phyloP scores from a whole-genome alignment of 2,329 filamentous ascomycete genomes.

The Sphaerulina musiva region DNA sequence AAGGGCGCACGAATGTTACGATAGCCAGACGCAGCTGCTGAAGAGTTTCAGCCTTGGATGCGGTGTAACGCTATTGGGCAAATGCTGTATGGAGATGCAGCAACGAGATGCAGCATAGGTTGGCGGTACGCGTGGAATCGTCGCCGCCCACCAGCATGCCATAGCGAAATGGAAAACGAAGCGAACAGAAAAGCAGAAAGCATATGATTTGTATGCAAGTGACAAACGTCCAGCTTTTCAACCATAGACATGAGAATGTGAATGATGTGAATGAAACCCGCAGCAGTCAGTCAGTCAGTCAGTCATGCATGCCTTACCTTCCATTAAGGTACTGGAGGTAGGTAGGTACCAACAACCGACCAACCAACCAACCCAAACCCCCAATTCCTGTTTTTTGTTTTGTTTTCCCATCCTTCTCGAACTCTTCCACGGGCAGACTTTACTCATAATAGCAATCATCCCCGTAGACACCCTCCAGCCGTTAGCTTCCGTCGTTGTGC shows the following conservation, averaged over 20 bases:
- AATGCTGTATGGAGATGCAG: not conserved
- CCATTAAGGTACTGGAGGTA: no score
- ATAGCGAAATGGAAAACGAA: not conserved
- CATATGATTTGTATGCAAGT: not conserved
- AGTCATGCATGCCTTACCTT: no score
- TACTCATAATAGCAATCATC: constrained; percentile 6
- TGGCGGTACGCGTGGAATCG: not conserved
- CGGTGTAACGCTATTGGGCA: not conserved
- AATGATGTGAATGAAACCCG: no score
- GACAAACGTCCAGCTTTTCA: no score
- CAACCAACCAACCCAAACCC: no score
- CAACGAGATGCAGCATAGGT: not conserved
- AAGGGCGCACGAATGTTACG: not conserved
- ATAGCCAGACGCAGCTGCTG: not conserved
- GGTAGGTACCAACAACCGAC: no score
- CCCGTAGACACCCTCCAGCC: constrained; percentile 1
- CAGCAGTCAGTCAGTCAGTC: no score
- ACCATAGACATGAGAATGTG: no score
- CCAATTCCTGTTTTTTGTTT: no score
- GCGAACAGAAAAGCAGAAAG: not conserved
- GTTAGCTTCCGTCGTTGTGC: constrained; percentile 1
- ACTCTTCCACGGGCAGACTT: constrained; percentile 1
- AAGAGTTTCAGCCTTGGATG: not conserved
- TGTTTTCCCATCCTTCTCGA: not conserved
- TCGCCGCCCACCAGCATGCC: not conserved